These are phyloP conservation scores for Phycomyces blakesleeanus DNA, from an alignment of 192 early-diverging fungal genomes.

Conservation along the genomic window DNA sequence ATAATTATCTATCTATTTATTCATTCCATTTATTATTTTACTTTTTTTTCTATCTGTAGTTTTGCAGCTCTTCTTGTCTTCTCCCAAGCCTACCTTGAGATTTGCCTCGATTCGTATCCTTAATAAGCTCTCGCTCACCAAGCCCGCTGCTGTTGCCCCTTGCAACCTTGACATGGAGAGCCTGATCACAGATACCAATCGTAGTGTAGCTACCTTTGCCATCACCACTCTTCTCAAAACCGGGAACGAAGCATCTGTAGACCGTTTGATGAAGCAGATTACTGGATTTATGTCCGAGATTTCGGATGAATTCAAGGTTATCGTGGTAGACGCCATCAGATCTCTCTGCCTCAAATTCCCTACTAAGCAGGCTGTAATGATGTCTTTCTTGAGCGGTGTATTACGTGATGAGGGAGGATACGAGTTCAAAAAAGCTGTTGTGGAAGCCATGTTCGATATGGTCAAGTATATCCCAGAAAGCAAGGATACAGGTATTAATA, in stretches of 20 bases:
- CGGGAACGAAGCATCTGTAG: conserved; percentile 95
- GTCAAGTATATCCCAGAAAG: conserved; percentile 90
- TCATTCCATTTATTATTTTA: neutral
- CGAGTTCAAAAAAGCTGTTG: conserved; percentile 94
- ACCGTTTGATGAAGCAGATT: conserved; percentile 99
- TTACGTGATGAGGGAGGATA: conserved; percentile 97
- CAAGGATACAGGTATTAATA: conserved; percentile 73
- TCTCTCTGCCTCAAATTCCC: conserved; percentile 98
- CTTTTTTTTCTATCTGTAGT: conserved; percentile 38
- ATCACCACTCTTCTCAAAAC: conserved; percentile 99
- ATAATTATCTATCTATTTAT: no score
- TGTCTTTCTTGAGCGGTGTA: conserved; percentile 87
- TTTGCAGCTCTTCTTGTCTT: conserved; percentile 89
- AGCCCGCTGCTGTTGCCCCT: conserved; percentile 84
- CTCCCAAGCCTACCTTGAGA: conserved; percentile 86
- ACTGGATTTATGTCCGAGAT: conserved; percentile 97
- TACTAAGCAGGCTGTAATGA: conserved; percentile 87
- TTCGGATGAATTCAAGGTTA: conserved; percentile 98
- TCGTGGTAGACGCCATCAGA: conserved; percentile 97
- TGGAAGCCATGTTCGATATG: conserved; percentile 97
- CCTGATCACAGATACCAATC: conserved; percentile 93
- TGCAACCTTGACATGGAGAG: conserved; percentile 99
- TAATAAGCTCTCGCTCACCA: conserved; percentile 87
- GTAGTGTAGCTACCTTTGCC: conserved; percentile 96
- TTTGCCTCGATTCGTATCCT: conserved; percentile 98